A percentile compares a stretch with the other conserved stretches of the same genome.
phyloP scores from a whole-genome alignment of 2,329 filamentous ascomycete genomes.

The Fusarium circinatum region DNA sequence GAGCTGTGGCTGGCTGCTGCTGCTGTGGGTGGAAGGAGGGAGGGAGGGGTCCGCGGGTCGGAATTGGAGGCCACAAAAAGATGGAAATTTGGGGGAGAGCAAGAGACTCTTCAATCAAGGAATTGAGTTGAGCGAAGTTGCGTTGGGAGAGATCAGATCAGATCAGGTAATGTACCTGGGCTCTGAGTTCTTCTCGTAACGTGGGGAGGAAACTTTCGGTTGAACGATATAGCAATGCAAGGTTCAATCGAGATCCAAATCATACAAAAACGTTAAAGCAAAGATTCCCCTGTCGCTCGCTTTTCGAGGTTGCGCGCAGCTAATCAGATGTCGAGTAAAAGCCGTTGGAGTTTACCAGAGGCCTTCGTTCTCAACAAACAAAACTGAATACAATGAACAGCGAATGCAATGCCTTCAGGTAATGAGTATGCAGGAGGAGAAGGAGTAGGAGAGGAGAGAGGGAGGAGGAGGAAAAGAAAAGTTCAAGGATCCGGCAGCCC shows the following conservation, averaged over 20 bases:
- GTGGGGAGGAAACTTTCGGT: constrained; percentile 1
- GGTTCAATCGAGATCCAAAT: constrained; percentile 23
- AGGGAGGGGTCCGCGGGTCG: constrained; percentile 34
- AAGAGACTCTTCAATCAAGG: not conserved
- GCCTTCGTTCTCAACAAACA: not conserved
- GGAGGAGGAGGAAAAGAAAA: constrained; percentile 7
- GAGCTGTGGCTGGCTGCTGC: constrained; percentile 21
- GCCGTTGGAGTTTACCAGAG: constrained; percentile 6
- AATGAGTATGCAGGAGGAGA: not conserved
- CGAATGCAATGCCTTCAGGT: not conserved
- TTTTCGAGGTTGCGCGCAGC: not conserved
- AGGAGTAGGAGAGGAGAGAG: constrained; percentile 4
- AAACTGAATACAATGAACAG: constrained; percentile 1
- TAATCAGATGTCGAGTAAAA: not conserved
- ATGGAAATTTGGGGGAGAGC: constrained; percentile 5
- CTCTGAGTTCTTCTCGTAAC: not conserved
- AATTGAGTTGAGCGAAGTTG: not conserved
- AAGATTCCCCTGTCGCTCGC: constrained; percentile 12
- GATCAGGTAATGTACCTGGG: not conserved
- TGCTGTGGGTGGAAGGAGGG: constrained; percentile 10
- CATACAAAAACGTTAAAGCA: not conserved
- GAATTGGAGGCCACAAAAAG: constrained; percentile 31
- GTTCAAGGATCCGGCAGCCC: constrained; percentile 31
- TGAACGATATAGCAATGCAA: constrained; percentile 18
- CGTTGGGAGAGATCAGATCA: not conserved